These are phyloP conservation scores for sunflower (Helianthus annuus) DNA, from an alignment of 129 eudicot genomes.

Conservation along the genomic window DNA sequence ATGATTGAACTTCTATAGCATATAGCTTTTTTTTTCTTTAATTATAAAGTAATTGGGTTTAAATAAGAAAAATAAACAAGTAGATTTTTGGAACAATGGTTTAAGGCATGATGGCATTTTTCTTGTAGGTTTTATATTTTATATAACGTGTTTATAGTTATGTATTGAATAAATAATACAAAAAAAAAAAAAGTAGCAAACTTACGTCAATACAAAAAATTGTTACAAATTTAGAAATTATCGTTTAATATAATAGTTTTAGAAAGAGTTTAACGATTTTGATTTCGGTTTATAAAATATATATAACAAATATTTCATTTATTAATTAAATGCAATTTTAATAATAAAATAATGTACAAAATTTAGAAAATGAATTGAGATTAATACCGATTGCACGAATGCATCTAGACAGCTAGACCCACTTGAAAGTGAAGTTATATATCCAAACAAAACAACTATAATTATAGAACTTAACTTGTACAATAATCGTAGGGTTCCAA, in stretches of 20 bases:
- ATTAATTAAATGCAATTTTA: no score
- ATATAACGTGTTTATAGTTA: no score
- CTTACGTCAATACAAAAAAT: no score
- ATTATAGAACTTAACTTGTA: constrained; percentile 22
- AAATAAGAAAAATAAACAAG: not conserved
- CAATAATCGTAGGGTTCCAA: constrained; percentile 7
- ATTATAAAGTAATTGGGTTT: not conserved
- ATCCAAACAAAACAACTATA: constrained; percentile 30
- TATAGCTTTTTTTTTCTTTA: constrained; percentile 6
- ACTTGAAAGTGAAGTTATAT: constrained; percentile 7
- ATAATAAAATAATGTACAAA: no score
- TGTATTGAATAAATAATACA: no score
- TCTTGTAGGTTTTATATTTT: no score
- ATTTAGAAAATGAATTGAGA: not conserved
- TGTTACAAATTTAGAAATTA: no score
- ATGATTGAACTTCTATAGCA: not conserved
- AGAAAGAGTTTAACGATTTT: no score
- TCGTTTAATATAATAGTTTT: no score
- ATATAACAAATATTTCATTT: no score
- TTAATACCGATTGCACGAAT: constrained; percentile 27
- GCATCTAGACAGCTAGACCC: constrained; percentile 15
- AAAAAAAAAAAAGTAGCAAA: no score
- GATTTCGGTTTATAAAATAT: not conserved
- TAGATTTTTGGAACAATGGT: not conserved
- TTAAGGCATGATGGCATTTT: not conserved